Base-by-base conservation (phyloP, 257 asterid species). In the Perilla frutescens region DNA sequence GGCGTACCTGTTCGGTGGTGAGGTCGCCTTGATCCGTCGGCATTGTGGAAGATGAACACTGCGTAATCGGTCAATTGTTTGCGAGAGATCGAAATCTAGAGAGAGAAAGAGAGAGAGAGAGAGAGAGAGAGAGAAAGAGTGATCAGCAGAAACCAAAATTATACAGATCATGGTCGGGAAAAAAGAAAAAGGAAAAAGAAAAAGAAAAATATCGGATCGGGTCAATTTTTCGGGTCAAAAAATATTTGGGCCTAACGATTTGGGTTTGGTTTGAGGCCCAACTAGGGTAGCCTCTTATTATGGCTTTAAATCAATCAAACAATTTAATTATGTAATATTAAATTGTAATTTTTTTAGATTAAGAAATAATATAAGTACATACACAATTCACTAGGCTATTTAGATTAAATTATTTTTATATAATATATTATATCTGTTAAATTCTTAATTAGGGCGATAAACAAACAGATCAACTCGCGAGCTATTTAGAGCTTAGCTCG, bases 11-110 rank as follows among this genome's bases (percentile, higher is more conserved):
- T 5, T 83, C 88, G 59, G 86, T 83, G 64, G 86, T 57, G 62
- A 86, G 79, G 66, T 76, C 82, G 77, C 81, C 80, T 62, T 86
- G 90, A 83, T 81, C 90, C 70, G 44, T 66, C 13, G 90, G 77
- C 86, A 77, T 79, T 48, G 47, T n/a, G 50, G 49, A 64, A 43
- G 68, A 62, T 64, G 58, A 66, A n/a, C 44, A 76, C 66, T 10
- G 72, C 51, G 64, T 11, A 66, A 12, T 66, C 69, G 59, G 53
- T 49, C 49, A 55, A 67, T 12, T 62, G 54, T 29, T 43, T 6
- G 73, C 59, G 45, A 53, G 51, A 50, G 84, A 85, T 85, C 89
- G 89, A 62, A 79, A 82, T 78, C 85, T 53, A 67, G 82, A 77
- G 75, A 84, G 79, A 79, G 74, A 76, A 50, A 74, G 65, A 49